Base-by-base conservation (phyloP, 768 basidiomycete species). In the Boletus bicolor region DNA sequence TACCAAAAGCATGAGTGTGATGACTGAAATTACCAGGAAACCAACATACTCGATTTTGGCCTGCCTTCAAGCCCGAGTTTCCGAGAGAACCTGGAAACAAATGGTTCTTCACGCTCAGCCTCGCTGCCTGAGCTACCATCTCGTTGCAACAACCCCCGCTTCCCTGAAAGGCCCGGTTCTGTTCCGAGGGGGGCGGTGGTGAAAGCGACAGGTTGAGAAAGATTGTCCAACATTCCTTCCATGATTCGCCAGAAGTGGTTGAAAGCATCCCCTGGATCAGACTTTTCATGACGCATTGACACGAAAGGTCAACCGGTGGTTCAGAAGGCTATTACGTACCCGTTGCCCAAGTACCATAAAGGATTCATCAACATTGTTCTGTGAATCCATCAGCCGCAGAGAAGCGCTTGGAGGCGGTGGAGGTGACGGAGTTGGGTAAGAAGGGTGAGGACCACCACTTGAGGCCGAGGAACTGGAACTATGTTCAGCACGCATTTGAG, bases 241-340 rank as follows among this genome's bases (percentile, higher is more conserved):
- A 92, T 87, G 47, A 89, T 88, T 61, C 81, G 84, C 91, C 91
- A 93, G 65, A 93, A 93, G 62, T 90, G 82, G 65, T 91, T 91
- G 75, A 93, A 93, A 5, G 89, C 85, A 64, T 93, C 91, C 5
- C 87, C 84, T 3, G 90, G 86, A 64, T 93, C 91, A 56, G 85
- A 85, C 87, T 88, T 57, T 53, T 52, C 41, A 44, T 42, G 55
- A 42, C 15, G 44, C 19, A 51, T 19, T 19, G 45, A 42, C 34
- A 36, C 24, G 44, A 34, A 44, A 32, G 44, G 42, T 48, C 26
- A 57, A 45, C 14, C 6, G 41, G 62, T 38, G 7, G 56, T 47
- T 42, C 43, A 38, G 32, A 37, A 26, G n/a, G 34, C 42, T 9
- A 46, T 53, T 17, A 55, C 76, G 63, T 64, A 90, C 88, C 62